Percentiles rank a stretch among this genome's conserved stretches.
phyloP scores from a whole-genome alignment of 2,329 filamentous ascomycete species.

The Ophiostoma pallidulum region DNA sequence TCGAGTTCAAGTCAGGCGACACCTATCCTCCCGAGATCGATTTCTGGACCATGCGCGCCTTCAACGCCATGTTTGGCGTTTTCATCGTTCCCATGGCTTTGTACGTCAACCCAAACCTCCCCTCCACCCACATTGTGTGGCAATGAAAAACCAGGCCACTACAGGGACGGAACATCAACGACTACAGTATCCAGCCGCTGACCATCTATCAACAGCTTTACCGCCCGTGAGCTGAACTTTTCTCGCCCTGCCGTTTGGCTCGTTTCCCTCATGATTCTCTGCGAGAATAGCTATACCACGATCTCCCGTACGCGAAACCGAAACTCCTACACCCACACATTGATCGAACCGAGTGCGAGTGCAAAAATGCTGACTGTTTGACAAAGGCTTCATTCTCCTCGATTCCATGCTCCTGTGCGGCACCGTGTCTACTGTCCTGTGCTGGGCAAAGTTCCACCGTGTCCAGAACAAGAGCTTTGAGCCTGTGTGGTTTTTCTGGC shows the following conservation, averaged over 20 bases:
- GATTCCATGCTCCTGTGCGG: slow-evolving; percentile 99
- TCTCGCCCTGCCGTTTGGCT: slow-evolving; percentile 85
- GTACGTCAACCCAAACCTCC: too few species aligned
- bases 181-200: neutral
- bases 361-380: neutral
- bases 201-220: slow-evolving; percentile 43
- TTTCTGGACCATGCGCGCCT: slow-evolving; percentile 97
- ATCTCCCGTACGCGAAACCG: slow-evolving; percentile 57
- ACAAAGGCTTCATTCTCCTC: slow-evolving; percentile 70
- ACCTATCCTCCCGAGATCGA: slow-evolving; percentile 88
- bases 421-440: slow-evolving; percentile 94
- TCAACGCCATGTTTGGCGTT: slow-evolving; percentile 92
- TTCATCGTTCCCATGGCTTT: slow-evolving; percentile 90
- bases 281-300: slow-evolving; percentile 98
- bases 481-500: slow-evolving; percentile 87
- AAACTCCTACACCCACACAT: neutral
- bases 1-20: slow-evolving; percentile 98
- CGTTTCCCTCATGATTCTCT: slow-evolving; percentile 91
- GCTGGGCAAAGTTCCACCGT: slow-evolving; percentile 94
- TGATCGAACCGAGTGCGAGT: neutral
- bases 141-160: too few species aligned
- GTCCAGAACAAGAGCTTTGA: slow-evolving; percentile 80
- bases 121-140: too few species aligned
- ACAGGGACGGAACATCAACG: too few species aligned
- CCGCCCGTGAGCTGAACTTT: slow-evolving; percentile 82